These are phyloP conservation scores for Russula griseocarnosa DNA, from an alignment of 768 basidiomycete genomes.

Conservation along the genomic window DNA sequence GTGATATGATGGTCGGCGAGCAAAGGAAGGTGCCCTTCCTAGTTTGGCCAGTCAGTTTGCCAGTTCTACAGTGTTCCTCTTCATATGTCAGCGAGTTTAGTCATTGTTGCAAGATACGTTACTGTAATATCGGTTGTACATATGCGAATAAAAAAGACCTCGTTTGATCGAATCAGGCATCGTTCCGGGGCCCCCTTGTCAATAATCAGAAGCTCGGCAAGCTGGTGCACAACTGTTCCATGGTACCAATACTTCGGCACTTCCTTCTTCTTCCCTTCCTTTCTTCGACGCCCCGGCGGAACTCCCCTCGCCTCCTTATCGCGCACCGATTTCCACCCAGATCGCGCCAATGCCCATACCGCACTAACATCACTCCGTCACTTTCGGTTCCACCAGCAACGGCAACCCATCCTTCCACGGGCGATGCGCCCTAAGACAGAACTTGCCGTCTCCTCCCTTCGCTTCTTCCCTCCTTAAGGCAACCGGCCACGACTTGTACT, in stretches of 20 bases:
- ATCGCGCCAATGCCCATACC: conserved; percentile 63
- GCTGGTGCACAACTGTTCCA: conserved; percentile 51
- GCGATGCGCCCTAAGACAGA: conserved; percentile 38
- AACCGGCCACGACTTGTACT: conserved; percentile 39
- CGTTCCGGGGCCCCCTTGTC: conserved; percentile 30
- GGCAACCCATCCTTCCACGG: conserved; percentile 55
- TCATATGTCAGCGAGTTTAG: background rate
- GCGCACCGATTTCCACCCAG: conserved; percentile 64
- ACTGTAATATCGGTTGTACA: background rate
- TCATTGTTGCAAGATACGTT: background rate
- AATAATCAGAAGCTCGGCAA: conserved; percentile 54
- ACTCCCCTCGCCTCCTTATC: background rate
- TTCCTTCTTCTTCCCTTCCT: conserved; percentile 32
- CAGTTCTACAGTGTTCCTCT: background rate
- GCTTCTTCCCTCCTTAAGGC: conserved; percentile 29
- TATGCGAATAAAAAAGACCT: background rate
- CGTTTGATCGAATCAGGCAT: background rate
- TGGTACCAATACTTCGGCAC: conserved; percentile 51
- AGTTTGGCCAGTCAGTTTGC: background rate
- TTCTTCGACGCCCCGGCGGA: conserved; percentile 26
- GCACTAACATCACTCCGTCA: conserved; percentile 39
- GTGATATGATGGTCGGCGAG: conserved; percentile 32
- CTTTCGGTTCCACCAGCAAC: conserved; percentile 48
- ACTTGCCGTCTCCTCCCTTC: background rate
- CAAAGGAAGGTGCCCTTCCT: conserved; percentile 24